Evolutionary conservation across 2,329 filamentous ascomycete species (phyloP).

Genomic region (Penicillium polonicum): DNA sequence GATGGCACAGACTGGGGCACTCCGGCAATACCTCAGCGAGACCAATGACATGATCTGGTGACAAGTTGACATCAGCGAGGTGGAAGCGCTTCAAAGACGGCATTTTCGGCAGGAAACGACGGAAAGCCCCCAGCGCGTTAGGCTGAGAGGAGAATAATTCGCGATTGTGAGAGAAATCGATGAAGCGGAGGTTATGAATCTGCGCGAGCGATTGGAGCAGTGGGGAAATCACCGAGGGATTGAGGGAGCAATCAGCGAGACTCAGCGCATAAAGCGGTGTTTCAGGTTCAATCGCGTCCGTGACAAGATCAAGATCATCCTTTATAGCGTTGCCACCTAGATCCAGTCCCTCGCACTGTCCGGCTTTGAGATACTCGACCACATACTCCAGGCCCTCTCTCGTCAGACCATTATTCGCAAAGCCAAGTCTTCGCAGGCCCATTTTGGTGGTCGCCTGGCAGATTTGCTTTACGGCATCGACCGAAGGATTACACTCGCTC

Average conservation of each 20-base stretch:
- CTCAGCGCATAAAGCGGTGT: conserved; percentile 75
- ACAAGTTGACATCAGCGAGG: conserved; percentile 78
- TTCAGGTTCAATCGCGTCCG: conserved; percentile 40
- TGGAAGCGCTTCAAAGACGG: conserved; percentile 77
- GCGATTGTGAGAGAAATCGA: conserved; percentile 89
- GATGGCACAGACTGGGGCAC: conserved; percentile 73
- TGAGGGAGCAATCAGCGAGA: conserved; percentile 80
- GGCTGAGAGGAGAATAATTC: conserved; percentile 71
- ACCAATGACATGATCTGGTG: conserved; percentile 83
- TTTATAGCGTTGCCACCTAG: conserved; percentile 77
- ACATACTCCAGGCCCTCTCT: conserved; percentile 73
- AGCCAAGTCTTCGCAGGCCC: conserved; percentile 73
- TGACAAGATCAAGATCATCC: conserved; percentile 50
- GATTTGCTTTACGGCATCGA: conserved; percentile 69
- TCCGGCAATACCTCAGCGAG: conserved; percentile 89
- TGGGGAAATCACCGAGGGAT: conserved; percentile 67
- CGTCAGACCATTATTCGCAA: conserved; percentile 79
- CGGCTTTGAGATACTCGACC: conserved; percentile 70
- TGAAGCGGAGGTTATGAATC: conserved; percentile 74
- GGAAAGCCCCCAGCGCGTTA: conserved; percentile 70
- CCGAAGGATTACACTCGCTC: conserved; percentile 71
- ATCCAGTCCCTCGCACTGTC: conserved; percentile 83
- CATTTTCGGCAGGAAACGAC: conserved; percentile 83
- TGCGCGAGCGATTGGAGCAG: conserved; percentile 71
- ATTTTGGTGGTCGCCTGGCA: conserved; percentile 80